These are phyloP conservation scores for Lobosporangium transversale DNA, from an alignment of 192 early-diverging fungal genomes.

Conservation along the genomic window DNA sequence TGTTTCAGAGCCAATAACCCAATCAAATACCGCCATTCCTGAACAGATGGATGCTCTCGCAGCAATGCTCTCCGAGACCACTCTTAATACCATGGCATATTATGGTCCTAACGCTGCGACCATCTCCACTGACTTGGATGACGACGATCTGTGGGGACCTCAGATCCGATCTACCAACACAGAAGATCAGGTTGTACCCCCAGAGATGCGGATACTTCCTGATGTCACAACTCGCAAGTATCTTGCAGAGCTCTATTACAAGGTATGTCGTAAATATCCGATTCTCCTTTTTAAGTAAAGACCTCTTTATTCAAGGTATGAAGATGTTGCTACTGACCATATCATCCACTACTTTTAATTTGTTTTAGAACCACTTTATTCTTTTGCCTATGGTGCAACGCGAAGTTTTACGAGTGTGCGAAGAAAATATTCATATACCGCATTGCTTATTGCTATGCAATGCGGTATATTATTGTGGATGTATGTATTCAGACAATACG, in stretches of 20 bases:
- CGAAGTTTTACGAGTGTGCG: conserved; percentile 35
- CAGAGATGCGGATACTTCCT: conserved; percentile 26
- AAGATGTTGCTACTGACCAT: not conserved
- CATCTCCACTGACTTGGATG: conserved; percentile 15
- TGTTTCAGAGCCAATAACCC: conserved; percentile 1
- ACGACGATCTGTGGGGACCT: conserved; percentile 39
- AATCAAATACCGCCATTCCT: not conserved
- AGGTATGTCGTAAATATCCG: not conserved
- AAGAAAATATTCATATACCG: conserved; percentile 47
- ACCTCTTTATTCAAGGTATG: not conserved
- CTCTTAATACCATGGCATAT: conserved; percentile 28
- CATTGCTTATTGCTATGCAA: conserved; percentile 46
- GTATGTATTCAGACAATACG: conserved; percentile 19
- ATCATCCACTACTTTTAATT: no score
- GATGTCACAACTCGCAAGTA: conserved; percentile 15
- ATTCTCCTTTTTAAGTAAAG: not conserved
- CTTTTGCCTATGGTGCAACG: conserved; percentile 45
- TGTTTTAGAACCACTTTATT: conserved; percentile 36
- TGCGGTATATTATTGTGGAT: conserved; percentile 45
- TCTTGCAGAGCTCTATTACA: conserved; percentile 22
- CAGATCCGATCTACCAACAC: conserved; percentile 22
- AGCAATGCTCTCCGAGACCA: conserved; percentile 24
- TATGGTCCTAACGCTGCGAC: conserved; percentile 32
- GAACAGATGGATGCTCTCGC: conserved; percentile 16
- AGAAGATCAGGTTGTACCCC: conserved; percentile 20